Conservation (phyloP, 1,284 basidiomycete species). For the Cryptococcus depauperatus region DNA sequence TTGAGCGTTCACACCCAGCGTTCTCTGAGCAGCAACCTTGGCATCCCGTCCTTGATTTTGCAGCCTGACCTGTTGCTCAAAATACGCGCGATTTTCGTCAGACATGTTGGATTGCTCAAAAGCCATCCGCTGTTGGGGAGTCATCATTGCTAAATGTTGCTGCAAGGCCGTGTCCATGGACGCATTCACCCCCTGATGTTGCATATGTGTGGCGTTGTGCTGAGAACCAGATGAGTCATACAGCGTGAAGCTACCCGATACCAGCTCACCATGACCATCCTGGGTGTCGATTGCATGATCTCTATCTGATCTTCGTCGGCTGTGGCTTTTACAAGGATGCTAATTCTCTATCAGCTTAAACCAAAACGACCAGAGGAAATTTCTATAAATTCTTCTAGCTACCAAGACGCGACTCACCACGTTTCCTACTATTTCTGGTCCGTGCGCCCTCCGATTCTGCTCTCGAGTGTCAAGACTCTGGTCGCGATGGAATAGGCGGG, state of each 20-base stretch:
- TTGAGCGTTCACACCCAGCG: constrained; percentile 11
- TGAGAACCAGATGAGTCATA: neutral
- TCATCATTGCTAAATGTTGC: constrained; percentile 14
- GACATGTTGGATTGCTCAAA: constrained; percentile 5
- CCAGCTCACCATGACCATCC: constrained; percentile 15
- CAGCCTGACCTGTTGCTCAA: constrained; percentile 11
- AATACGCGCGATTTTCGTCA: constrained; percentile 9
- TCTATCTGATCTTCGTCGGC: neutral
- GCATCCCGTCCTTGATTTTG: constrained; percentile 12
- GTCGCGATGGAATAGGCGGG: neutral
- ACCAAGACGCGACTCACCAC: neutral
- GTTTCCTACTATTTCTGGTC: constrained; percentile 1
- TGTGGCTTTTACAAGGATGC: neutral
- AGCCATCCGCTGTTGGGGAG: constrained; percentile 3
- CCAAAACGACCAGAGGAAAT: too few relatives aligned
- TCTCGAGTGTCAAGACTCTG: neutral
- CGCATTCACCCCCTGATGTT: constrained; percentile 11
- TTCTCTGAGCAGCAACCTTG: constrained; percentile 11
- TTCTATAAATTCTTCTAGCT: too few relatives aligned
- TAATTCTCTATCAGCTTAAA: too few relatives aligned
- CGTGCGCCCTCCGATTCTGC: neutral
- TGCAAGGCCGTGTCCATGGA: constrained; percentile 7
- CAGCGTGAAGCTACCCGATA: neutral
- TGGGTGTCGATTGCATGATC: constrained; percentile 12
- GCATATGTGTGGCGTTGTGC: constrained; percentile 11